Conservation (phyloP, 2,329 filamentous ascomycete species). For the Phyllosticta citriasiana region DNA sequence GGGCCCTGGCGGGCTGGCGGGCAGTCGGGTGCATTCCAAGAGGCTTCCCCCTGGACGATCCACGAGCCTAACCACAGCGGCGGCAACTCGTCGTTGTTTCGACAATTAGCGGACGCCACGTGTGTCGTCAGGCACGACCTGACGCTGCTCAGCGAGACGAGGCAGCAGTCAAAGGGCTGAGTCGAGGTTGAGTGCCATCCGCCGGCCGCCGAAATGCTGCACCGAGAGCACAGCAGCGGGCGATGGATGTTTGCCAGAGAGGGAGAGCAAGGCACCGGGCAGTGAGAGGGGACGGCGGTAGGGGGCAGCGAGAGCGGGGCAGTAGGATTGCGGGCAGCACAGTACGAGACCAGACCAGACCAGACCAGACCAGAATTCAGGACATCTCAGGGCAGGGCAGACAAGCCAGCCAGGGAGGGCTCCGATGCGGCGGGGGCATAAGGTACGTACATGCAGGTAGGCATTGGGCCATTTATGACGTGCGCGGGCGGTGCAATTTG, state of each 20-base stretch:
- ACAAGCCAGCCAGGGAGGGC: neutral
- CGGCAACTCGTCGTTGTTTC: neutral
- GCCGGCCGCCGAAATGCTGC: neutral
- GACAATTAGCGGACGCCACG: neutral
- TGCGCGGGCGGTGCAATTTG: neutral
- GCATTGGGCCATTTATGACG: neutral
- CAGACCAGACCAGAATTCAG: too few species aligned
- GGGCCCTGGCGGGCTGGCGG: neutral
- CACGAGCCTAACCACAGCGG: neutral
- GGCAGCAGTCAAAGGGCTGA: neutral
- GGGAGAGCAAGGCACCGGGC: too few species aligned
- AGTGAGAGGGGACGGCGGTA: too few species aligned
- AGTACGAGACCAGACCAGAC: too few species aligned
- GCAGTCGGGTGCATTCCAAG: neutral
- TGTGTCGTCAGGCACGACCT: neutral
- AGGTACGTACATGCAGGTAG: neutral
- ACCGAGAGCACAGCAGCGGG: too few species aligned
- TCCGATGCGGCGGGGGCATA: too few species aligned
- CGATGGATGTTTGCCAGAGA: too few species aligned
- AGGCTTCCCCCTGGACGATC: neutral
- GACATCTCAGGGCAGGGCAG: neutral
- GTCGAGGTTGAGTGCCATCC: neutral
- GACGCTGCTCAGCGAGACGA: neutral
- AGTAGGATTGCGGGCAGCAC: too few species aligned
- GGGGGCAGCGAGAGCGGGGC: neutral